Base-by-base conservation (phyloP, 305 asterid genomes). In the Ilex paraguariensis region DNA sequence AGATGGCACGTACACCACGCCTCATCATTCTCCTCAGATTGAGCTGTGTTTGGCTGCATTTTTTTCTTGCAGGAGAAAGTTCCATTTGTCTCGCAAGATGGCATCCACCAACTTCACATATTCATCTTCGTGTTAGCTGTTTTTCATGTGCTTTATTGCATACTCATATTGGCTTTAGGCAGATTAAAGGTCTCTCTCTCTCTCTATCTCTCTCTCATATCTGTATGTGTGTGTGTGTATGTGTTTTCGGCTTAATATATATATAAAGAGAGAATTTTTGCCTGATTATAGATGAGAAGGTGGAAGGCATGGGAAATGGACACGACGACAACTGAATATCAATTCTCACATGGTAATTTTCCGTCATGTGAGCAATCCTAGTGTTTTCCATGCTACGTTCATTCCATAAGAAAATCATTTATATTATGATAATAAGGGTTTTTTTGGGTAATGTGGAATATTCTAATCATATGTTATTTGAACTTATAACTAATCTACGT, bases 251-350 rank as follows among this genome's bases (percentile, higher is more conserved):
- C 11, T 57, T 46, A 51, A 31, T 5, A 15, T 45, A 51, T 44
- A 55, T 5, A 39, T 21, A 63, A n/a, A 3, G 13, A 13, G 40
- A 3, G 0, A 8, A 58, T 21, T 42, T 9, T 62, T 60, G 3
- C 42, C 57, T 39, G 8, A 13, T 55, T 21, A 31, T 63, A 85
- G 88, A 85, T 82, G 89, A 76, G 83, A 50, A 82, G 54, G 42
- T 85, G 85, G 92, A 80, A 80, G 68, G 70, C 81, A 60, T 82
- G 92, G 92, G 88, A 85, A 70, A 66, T 8, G 60, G 88, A 85
- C 66, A 82, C 87, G 56, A 74, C 45, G 66, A 80, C 89, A 64
- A 14, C 71, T 14, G 82, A 80, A 66, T 78, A 85, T 66, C 82
- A 76, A 61, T 76, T 66, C 60, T 67, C 75, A 17, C 68, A 80